Evolutionary conservation across 306 rosid genomes (phyloP).

Genomic region (Dryas octopetala): DNA sequence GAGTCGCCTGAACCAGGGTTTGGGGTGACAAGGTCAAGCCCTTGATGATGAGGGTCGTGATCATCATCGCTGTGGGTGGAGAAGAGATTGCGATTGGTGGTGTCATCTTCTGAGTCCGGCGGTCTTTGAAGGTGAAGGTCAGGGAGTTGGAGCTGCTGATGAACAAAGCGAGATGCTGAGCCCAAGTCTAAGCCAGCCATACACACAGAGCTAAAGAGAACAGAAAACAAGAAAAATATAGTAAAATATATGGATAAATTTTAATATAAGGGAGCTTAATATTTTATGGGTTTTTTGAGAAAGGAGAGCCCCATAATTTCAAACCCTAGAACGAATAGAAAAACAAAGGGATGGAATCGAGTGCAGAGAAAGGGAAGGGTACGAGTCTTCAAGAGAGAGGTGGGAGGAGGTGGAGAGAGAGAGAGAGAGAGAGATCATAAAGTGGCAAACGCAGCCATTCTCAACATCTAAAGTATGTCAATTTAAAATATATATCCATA

Average conservation of each 20-base stretch:
- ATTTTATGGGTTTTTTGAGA: conserved; percentile 24
- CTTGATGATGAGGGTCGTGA: conserved; percentile 36
- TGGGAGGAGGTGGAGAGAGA: background rate
- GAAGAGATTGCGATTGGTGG: conserved; percentile 21
- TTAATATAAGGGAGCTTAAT: conserved; percentile 21
- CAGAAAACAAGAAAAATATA: conserved; percentile 39
- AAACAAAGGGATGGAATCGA: conserved; percentile 37
- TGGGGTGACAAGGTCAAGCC: conserved; percentile 47
- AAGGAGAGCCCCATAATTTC: conserved; percentile 23
- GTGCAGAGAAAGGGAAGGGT: conserved; percentile 28
- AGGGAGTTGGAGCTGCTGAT: conserved; percentile 63
- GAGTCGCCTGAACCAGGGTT: conserved; percentile 53
- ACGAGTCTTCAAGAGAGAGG: background rate
- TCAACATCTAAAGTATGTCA: conserved; percentile 12
- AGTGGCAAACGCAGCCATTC: conserved; percentile 34
- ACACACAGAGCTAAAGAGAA: conserved; percentile 43
- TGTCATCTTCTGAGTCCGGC: conserved; percentile 33
- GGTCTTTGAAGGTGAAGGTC: conserved; percentile 61
- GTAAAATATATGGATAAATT: conserved; percentile 25
- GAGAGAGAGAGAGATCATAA: conserved; percentile 10
- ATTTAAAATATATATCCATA: background rate
- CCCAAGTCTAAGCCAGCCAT: conserved; percentile 99
- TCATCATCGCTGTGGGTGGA: conserved; percentile 29
- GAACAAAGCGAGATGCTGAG: conserved; percentile 86
- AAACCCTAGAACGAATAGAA: conserved; percentile 43